Percentiles rank a stretch among this genome's conserved stretches.
Evolutionary conservation across 257 asterid species (phyloP).

Genomic region (Schizonepeta tenuifolia): DNA sequence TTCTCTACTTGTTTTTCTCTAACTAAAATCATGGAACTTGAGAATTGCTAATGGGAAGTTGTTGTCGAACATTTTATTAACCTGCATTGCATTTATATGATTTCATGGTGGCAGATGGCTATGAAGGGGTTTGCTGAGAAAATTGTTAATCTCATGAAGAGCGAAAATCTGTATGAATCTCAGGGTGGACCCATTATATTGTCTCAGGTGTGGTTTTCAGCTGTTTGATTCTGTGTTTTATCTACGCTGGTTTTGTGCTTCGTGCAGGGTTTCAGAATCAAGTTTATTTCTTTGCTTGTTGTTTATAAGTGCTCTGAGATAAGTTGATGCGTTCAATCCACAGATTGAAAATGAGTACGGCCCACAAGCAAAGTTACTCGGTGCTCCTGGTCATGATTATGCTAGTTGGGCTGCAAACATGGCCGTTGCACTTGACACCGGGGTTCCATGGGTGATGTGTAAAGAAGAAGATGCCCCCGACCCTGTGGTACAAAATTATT

Average conservation of each 20-base stretch:
- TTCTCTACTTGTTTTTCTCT: slow-evolving; percentile 11
- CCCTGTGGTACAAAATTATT: slow-evolving; percentile 64
- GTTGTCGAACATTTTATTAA: neutral
- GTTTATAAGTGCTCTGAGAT: slow-evolving; percentile 1
- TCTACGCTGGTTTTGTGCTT: slow-evolving; percentile 8
- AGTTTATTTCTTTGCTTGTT: neutral
- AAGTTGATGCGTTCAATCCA: slow-evolving; percentile 14
- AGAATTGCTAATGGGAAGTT: neutral
- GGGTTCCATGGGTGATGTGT: slow-evolving; percentile 87
- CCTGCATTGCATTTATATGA: slow-evolving; percentile 23
- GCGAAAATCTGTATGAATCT: slow-evolving; percentile 66
- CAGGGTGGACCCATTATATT: slow-evolving; percentile 95
- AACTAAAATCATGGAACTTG: neutral
- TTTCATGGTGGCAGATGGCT: slow-evolving; percentile 62
- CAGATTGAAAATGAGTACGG: slow-evolving; percentile 84
- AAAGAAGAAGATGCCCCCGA: slow-evolving; percentile 89
- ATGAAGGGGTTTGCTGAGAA: slow-evolving; percentile 82
- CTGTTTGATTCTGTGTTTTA: neutral
- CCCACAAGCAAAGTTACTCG: slow-evolving; percentile 54
- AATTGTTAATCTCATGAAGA: slow-evolving; percentile 79
- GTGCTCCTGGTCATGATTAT: slow-evolving; percentile 56
- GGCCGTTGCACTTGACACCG: slow-evolving; percentile 63
- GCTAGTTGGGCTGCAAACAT: slow-evolving; percentile 72
- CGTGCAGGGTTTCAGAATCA: neutral
- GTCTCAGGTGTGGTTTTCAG: slow-evolving; percentile 63